Base-by-base conservation (phyloP, 225 moss, liverwort and hornwort species). In the Rhytidiadelphus loreus region DNA sequence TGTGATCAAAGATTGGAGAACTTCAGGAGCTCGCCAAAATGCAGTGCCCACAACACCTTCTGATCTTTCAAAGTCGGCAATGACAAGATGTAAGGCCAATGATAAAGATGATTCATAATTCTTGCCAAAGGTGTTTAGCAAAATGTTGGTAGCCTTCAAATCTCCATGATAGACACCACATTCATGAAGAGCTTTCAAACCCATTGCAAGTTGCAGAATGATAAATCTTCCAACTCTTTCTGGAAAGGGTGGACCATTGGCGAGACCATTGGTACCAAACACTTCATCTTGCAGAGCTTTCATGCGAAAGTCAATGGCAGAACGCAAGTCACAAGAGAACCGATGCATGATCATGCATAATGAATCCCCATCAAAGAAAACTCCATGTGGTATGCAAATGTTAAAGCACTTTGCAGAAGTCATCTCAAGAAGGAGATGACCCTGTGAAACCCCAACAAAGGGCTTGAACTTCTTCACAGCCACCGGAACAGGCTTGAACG, bases 61-160 rank as follows among this genome's bases (percentile, higher is more conserved):
- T 0, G 13, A 23, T 69, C 39, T 39, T 4, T 69, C 68, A 69
- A 69, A 69, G 23, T 39, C 39, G 0, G n/a, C 68, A 68, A 68
- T 6, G 12, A 0, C n/a, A 21, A 68, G 12, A 22, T 1, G 0
- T 17, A 2, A 3, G 1, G 2, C 5, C 0, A 0, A n/a, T 9
- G 1, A 18, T 9, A 18, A 9, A 66, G 37, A 66, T 39, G 24
- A 24, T 13, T 1, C 7, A 39, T 8, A 24, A 22, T 39, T 39
- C 24, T 69, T 69, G 23, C 69, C 22, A 23, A 2, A 4, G 39
- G 7, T 24, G 24, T 2, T 39, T 13, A 69, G 0, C 0, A 69
- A 1, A 39, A 69, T 69, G 39, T 69, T 69, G 39, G 39, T 13
- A 69, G 24, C 69, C 39, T 69, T 69, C 39, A 69, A 69, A 69